Evolutionary conservation across 805 yeast species (phyloP).

Genomic region (Cephaloascus albidus): DNA sequence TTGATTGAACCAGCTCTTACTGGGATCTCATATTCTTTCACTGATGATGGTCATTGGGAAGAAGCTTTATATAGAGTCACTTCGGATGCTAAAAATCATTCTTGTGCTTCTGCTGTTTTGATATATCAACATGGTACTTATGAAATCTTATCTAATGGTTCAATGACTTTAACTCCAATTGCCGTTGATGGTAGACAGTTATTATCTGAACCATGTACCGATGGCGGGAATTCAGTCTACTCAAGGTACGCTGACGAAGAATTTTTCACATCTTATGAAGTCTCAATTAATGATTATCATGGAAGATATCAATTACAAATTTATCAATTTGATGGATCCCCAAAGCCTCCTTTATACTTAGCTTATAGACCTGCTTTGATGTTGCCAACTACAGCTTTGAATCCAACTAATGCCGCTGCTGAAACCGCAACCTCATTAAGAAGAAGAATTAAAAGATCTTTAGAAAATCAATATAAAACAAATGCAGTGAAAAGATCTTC

Average conservation of each 20-base stretch:
- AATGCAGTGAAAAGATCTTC: slow-evolving; percentile 44
- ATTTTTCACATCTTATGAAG: slow-evolving; percentile 44
- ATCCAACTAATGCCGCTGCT: slow-evolving; percentile 56
- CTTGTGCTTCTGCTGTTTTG: slow-evolving; percentile 76
- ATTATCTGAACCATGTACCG: slow-evolving; percentile 79
- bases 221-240: slow-evolving; percentile 50
- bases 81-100: slow-evolving; percentile 62
- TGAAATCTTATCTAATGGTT: slow-evolving; percentile 51
- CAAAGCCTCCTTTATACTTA: slow-evolving; percentile 79
- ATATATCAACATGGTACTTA: slow-evolving; percentile 89
- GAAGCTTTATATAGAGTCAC: slow-evolving; percentile 78
- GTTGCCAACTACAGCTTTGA: slow-evolving; percentile 88
- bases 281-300: slow-evolving; percentile 66
- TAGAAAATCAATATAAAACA: slow-evolving; percentile 75
- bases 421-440: slow-evolving; percentile 21
- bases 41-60: slow-evolving; percentile 86
- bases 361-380: slow-evolving; percentile 92
- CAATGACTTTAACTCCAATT: slow-evolving; percentile 62
- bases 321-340: slow-evolving; percentile 70
- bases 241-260: slow-evolving; percentile 65
- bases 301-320: slow-evolving; percentile 74
- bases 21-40: slow-evolving; percentile 88
- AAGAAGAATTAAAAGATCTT: slow-evolving; percentile 54
- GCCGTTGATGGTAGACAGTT: slow-evolving; percentile 89
- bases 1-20: slow-evolving; percentile 93